Evolutionary conservation across 148 eudicot genomes (phyloP).

Genomic region (Vaccinium macrocarpon): DNA sequence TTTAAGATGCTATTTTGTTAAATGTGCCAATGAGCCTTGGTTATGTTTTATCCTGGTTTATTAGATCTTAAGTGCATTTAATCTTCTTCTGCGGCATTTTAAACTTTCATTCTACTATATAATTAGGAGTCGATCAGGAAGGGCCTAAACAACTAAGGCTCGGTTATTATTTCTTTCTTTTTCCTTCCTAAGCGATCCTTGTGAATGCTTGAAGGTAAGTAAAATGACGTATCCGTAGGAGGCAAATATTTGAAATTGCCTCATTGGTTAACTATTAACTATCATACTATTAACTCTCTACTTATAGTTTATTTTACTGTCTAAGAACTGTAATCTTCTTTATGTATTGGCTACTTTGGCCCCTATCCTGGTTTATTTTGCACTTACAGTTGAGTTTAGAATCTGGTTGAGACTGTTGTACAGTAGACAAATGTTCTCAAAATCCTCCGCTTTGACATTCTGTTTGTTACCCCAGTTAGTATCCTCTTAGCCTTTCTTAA

Average conservation of each 20-base stretch:
- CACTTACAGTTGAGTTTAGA: background rate
- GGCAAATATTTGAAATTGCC: background rate
- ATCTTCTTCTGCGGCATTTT: background rate
- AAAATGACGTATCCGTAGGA: background rate
- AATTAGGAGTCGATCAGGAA: background rate
- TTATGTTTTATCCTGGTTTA: slow-evolving; percentile 5
- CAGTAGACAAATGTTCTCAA: background rate
- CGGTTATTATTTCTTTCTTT: background rate
- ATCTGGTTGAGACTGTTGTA: background rate
- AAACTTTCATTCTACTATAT: too few species aligned
- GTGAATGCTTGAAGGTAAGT: background rate
- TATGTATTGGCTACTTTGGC: background rate
- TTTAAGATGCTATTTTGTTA: background rate
- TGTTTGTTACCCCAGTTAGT: background rate
- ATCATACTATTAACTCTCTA: background rate
- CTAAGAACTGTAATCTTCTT: background rate
- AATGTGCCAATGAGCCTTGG: background rate
- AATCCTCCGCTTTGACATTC: background rate
- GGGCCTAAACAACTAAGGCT: background rate
- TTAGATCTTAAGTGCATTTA: background rate
- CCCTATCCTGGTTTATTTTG: background rate
- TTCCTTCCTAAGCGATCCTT: background rate
- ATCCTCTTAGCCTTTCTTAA: background rate
- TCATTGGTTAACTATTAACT: background rate
- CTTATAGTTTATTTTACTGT: background rate